These are phyloP conservation scores for Helicocarpus griseus DNA, from an alignment of 2,329 filamentous ascomycete genomes.

Conservation along the genomic window DNA sequence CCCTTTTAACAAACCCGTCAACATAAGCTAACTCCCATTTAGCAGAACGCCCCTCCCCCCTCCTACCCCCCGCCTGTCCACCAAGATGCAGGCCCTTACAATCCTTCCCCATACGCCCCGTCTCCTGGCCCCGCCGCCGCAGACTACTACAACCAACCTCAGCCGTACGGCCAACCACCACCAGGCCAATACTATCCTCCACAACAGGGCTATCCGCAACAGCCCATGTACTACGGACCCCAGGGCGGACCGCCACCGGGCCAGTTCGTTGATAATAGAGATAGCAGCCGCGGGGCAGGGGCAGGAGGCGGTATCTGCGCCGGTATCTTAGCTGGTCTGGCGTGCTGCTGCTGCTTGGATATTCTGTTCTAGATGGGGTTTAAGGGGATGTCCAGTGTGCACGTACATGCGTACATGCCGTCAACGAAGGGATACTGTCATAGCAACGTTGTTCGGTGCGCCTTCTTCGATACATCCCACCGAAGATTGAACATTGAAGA, in stretches of 20 bases:
- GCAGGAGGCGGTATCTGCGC: conserved; percentile 33
- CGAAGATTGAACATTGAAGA: too few relatives aligned
- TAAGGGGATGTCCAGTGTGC: too few relatives aligned
- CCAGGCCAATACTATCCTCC: conserved; percentile 6
- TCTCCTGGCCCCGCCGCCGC: conserved; percentile 10
- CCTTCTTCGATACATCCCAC: too few relatives aligned
- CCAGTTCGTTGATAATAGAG: conserved; percentile 27
- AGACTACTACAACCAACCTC: conserved; percentile 3
- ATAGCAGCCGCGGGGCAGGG: conserved; percentile 20
- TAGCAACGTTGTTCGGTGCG: too few relatives aligned
- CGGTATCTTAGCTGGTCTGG: conserved; percentile 37
- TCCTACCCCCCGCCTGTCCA: conserved; percentile 27
- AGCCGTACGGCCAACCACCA: background rate
- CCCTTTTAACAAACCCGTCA: too few relatives aligned
- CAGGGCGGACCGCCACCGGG: conserved; percentile 29
- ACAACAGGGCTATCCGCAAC: conserved; percentile 22
- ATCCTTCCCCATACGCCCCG: conserved; percentile 9
- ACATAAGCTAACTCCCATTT: background rate
- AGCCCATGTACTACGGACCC: conserved; percentile 30
- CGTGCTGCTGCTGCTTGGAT: conserved; percentile 43
- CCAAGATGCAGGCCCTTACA: conserved; percentile 22
- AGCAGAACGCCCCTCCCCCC: conserved; percentile 26
- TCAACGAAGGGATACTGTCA: too few relatives aligned
- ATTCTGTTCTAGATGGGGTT: conserved; percentile 37
- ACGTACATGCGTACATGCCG: too few relatives aligned